These are phyloP conservation scores for Candida albicans DNA, from an alignment of 1,139 yeast species.

Conservation along the genomic window DNA sequence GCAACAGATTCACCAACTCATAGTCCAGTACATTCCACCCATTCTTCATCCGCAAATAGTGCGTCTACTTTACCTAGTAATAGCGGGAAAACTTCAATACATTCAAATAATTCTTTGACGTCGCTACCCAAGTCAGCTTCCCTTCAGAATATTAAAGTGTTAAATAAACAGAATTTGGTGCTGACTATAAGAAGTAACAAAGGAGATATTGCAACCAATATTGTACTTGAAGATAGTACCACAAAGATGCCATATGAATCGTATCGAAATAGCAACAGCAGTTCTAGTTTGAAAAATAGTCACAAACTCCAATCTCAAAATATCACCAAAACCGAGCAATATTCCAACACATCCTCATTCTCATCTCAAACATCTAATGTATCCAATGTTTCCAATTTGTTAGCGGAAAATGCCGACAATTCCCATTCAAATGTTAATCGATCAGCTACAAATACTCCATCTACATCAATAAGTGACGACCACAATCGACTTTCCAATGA, in stretches of 20 bases:
- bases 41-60: conserved; percentile 1
- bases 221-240: conserved; percentile 19
- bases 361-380: conserved; percentile 12
- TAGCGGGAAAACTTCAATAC: background rate
- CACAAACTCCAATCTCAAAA: conserved; percentile 13
- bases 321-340: conserved; percentile 11
- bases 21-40: background rate
- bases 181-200: conserved; percentile 29
- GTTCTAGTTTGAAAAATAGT: conserved; percentile 9
- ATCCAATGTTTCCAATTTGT: conserved; percentile 6
- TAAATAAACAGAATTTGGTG: conserved; percentile 24
- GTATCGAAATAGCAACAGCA: conserved; percentile 11
- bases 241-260: conserved; percentile 13
- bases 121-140: conserved; percentile 20
- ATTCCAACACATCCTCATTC: conserved; percentile 11
- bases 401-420: conserved; percentile 3
- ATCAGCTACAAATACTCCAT: conserved; percentile 13
- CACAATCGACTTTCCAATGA: conserved; percentile 5
- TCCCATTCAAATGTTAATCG: conserved; percentile 6
- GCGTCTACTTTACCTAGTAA: background rate
- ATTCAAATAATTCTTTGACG: conserved; percentile 11
- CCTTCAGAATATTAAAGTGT: conserved; percentile 22
- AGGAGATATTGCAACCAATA: conserved; percentile 35
- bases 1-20: background rate
- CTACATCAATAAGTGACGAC: conserved; percentile 14